Percentiles rank a stretch among this genome's conserved stretches.
phyloP scores from a whole-genome alignment of 129 eudicot species.

The Lonicera japonica region DNA sequence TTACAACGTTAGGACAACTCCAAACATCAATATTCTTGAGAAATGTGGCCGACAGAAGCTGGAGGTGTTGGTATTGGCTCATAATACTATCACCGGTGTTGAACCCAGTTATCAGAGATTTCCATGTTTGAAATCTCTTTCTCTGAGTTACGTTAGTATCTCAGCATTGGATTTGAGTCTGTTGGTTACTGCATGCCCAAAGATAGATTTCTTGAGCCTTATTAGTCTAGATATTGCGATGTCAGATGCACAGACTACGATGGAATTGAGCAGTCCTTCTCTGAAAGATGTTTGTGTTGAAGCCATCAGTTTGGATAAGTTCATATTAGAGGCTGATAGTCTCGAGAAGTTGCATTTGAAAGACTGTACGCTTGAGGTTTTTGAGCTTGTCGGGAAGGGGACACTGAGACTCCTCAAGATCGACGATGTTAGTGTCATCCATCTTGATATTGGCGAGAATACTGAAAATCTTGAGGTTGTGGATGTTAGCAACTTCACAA shows the following conservation, averaged over 20 bases:
- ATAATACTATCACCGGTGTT: conserved; percentile 68
- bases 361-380: conserved; percentile 79
- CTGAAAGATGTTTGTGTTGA: conserved; percentile 66
- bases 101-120: conserved; percentile 80
- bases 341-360: conserved; percentile 76
- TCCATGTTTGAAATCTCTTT: conserved; percentile 63
- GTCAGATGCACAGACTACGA: conserved; percentile 79
- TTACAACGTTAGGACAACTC: conserved; percentile 75
- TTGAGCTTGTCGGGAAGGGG: conserved; percentile 81
- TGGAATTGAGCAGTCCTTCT: conserved; percentile 64
- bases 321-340: conserved; percentile 67
- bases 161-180: conserved; percentile 83
- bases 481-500: conserved; percentile 90
- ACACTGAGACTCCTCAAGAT: conserved; percentile 56
- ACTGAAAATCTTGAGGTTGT: conserved; percentile 86
- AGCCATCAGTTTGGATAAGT: conserved; percentile 78
- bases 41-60: conserved; percentile 80
- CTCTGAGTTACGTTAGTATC: conserved; percentile 64
- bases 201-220: conserved; percentile 54
- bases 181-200: conserved; percentile 74
- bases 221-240: conserved; percentile 72
- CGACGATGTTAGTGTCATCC: conserved; percentile 88
- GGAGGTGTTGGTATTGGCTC: conserved; percentile 55
- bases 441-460: conserved; percentile 82
- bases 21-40: conserved; percentile 67